A percentile compares a stretch with the other conserved stretches of the same genome.
These are phyloP conservation scores for Botrytis medusae DNA, from an alignment of 2,329 filamentous ascomycete genomes.

Conservation along the genomic window DNA sequence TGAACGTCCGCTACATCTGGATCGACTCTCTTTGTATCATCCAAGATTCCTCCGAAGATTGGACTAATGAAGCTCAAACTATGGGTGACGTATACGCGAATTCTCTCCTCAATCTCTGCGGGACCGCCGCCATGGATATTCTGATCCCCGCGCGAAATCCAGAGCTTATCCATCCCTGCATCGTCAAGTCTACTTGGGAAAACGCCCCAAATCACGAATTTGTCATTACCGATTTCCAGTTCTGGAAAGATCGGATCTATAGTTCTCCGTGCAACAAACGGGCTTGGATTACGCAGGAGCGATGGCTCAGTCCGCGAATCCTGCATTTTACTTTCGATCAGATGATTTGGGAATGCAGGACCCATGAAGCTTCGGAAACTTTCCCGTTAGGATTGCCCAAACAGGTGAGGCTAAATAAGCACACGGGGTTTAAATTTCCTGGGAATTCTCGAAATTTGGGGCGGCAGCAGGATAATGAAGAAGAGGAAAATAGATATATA, in stretches of 20 bases:
- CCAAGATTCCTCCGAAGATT: not conserved
- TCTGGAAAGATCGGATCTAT: not conserved
- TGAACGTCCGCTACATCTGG: not conserved
- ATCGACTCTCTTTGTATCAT: not conserved
- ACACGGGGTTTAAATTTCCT: not conserved
- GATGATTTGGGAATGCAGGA: not conserved
- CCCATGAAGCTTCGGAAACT: not conserved
- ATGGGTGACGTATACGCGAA: not conserved
- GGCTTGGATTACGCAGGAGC: not conserved
- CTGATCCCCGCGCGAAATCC: not conserved
- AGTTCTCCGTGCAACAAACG: not conserved
- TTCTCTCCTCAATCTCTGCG: not conserved
- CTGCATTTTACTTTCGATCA: not conserved
- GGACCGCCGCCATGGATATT: not conserved
- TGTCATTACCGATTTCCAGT: not conserved
- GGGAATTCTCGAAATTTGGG: not conserved
- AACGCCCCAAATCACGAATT: not conserved
- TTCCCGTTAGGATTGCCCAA: not conserved
- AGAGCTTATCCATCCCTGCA: not conserved
- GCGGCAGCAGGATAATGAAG: not conserved
- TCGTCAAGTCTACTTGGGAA: not conserved
- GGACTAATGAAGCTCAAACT: not conserved
- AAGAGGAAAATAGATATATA: not conserved
- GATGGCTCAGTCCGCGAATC: not conserved
- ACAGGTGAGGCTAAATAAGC: not conserved